Percentiles rank a stretch among this genome's conserved stretches.
Evolutionary conservation across 1,284 basidiomycete species (phyloP).

Genomic region (Papiliotrema nemorosa): DNA sequence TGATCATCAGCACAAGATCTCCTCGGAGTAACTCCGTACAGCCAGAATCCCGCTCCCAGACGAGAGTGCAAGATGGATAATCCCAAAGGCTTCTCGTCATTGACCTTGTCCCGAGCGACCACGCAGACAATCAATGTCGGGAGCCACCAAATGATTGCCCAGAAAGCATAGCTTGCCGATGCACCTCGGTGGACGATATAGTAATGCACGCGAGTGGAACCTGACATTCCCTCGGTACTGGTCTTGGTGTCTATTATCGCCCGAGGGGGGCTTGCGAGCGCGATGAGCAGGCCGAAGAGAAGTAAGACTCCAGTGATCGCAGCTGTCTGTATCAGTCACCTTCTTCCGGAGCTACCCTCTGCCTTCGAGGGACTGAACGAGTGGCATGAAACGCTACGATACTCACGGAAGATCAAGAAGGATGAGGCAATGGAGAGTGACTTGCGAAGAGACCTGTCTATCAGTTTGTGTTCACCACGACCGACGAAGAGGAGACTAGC

Average conservation of each 20-base stretch:
- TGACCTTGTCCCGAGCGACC: not conserved
- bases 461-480: not conserved
- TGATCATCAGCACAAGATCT: no score
- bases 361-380: not conserved
- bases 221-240: no score
- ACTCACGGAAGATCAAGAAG: constrained; percentile 13
- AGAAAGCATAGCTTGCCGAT: not conserved
- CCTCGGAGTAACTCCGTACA: no score
- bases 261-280: not conserved
- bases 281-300: no score
- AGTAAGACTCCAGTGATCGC: no score
- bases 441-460: constrained; percentile 2
- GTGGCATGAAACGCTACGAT: not conserved
- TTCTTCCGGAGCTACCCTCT: not conserved
- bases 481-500: constrained; percentile 5
- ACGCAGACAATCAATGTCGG: not conserved
- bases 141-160: not conserved
- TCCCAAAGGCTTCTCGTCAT: no score
- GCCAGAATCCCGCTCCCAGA: no score
- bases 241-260: not conserved
- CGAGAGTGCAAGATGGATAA: no score
- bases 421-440: constrained; percentile 10
- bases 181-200: not conserved
- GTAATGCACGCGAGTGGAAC: no score
- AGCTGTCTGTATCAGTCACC: not conserved